These are phyloP conservation scores for Globisporangium paroecandrum DNA, from an alignment of 352 stramenopile species.

Conservation along the genomic window DNA sequence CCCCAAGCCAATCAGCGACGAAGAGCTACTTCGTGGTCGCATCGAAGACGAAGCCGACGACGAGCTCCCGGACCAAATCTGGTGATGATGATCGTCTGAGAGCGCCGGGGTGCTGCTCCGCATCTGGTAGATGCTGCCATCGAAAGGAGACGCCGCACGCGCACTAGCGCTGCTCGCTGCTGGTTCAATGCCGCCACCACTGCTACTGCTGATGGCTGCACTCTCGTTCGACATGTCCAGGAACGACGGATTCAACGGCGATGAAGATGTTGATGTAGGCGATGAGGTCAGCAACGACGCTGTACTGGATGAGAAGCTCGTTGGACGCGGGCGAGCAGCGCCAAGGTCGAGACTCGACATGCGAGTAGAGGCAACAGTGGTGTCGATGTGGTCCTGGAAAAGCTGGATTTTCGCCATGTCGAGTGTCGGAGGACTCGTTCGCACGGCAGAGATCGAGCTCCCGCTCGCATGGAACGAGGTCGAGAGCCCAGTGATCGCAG, in stretches of 20 bases:
- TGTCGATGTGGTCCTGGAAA: constrained; percentile 52
- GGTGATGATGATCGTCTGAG: background rate
- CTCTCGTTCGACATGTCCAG: constrained; percentile 26
- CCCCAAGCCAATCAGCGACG: constrained; percentile 29
- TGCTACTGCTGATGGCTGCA: background rate
- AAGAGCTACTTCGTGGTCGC: constrained; percentile 38
- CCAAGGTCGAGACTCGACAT: constrained; percentile 3
- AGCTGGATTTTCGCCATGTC: constrained; percentile 62
- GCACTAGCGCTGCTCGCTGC: background rate
- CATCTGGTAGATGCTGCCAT: constrained; percentile 12
- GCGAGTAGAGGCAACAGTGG: constrained; percentile 1
- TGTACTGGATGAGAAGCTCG: constrained; percentile 64
- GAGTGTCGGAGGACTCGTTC: constrained; percentile 48
- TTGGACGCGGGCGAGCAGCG: constrained; percentile 8
- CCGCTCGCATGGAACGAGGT: constrained; percentile 30
- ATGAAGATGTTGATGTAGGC: constrained; percentile 63
- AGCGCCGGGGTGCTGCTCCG: constrained; percentile 6
- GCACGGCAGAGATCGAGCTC: constrained; percentile 35
- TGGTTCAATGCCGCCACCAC: background rate
- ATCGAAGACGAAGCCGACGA: background rate
- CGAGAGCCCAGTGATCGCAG: constrained; percentile 39
- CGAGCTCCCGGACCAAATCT: constrained; percentile 9
- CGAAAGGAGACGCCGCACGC: constrained; percentile 28
- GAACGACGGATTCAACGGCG: constrained; percentile 52
- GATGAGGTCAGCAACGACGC: constrained; percentile 57